Conservation (phyloP, 1,284 basidiomycete genomes). For the Cystobasidium sp. region DNA sequence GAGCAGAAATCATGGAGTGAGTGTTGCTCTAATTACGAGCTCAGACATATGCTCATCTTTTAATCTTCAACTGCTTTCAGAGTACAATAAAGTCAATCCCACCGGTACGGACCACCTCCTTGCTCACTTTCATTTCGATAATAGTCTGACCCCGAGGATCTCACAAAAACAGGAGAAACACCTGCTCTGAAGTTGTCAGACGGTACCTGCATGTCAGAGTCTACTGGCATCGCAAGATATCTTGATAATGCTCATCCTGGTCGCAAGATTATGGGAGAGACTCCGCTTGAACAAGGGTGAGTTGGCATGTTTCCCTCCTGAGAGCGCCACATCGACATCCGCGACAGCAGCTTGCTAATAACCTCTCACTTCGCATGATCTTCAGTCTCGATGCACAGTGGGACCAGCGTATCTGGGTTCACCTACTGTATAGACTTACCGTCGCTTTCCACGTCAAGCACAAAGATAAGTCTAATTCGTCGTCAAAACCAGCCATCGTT, state of each 20-base stretch:
- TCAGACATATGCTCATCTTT: background rate
- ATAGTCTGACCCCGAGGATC: background rate
- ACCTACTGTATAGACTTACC: conserved; percentile 34
- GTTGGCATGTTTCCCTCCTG: background rate
- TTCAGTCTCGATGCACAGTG: conserved; percentile 22
- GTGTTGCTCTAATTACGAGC: background rate
- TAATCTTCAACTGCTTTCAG: background rate
- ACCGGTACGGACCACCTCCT: background rate
- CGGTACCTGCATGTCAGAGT: conserved; percentile 29
- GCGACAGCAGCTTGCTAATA: background rate
- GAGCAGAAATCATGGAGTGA: conserved; percentile 37
- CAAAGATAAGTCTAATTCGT: background rate
- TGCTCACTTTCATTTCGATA: background rate
- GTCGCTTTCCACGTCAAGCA: conserved; percentile 30
- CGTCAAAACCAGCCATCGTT: background rate
- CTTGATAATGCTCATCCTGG: conserved; percentile 33
- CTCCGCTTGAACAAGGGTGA: conserved; percentile 29
- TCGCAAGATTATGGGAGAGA: conserved; percentile 36
- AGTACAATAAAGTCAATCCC: conserved; percentile 36
- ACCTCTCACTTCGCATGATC: background rate
- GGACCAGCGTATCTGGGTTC: conserved; percentile 41
- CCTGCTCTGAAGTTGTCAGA: conserved; percentile 22
- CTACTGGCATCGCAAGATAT: conserved; percentile 26
- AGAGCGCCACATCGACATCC: too few species aligned
- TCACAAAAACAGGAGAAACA: conserved; percentile 16